Percentiles rank a stretch among this genome's conserved stretches.
Conservation (phyloP, 495 filamentous ascomycete species). For the Neurospora cerealis region DNA sequence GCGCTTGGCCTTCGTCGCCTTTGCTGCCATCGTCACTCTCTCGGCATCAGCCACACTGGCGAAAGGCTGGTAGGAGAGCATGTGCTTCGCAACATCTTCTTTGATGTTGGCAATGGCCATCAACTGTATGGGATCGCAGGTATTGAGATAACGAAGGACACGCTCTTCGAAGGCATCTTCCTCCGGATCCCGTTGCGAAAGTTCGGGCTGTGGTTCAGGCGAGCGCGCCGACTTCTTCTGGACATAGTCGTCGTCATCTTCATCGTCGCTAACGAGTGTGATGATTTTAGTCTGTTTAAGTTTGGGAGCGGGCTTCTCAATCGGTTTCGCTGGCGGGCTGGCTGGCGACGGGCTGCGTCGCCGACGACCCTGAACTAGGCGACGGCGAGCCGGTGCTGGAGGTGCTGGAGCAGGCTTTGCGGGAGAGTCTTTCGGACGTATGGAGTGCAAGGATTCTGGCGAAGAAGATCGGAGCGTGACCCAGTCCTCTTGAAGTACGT, state of each 20-base stretch:
- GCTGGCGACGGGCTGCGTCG: conserved; percentile 7
- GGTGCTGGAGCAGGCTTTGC: not conserved
- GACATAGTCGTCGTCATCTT: conserved; percentile 13
- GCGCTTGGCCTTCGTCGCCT: conserved; percentile 10
- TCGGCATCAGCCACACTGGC: conserved; percentile 50
- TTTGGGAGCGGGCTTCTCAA: not conserved
- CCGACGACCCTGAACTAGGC: conserved; percentile 22
- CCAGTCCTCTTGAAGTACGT: conserved; percentile 16
- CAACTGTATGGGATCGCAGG: conserved; percentile 58
- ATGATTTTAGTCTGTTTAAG: conserved; percentile 8
- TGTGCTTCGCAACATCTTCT: conserved; percentile 50
- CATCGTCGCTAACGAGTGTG: conserved; percentile 20
- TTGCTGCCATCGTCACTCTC: conserved; percentile 41
- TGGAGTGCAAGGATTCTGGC: conserved; percentile 5
- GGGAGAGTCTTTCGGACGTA: conserved; percentile 1
- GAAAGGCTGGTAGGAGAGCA: conserved; percentile 66
- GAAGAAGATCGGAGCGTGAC: conserved; percentile 11
- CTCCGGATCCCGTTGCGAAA: not conserved
- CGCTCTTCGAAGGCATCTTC: conserved; percentile 20
- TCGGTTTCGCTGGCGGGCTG: conserved; percentile 9
- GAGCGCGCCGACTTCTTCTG: conserved; percentile 7
- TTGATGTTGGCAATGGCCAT: conserved; percentile 66
- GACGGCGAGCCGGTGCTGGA: conserved; percentile 14
- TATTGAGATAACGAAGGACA: conserved; percentile 77
- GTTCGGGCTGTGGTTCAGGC: conserved; percentile 5